Base-by-base conservation (phyloP, 176 grass and related monocot genomes). In the Elymus sibiricus region DNA sequence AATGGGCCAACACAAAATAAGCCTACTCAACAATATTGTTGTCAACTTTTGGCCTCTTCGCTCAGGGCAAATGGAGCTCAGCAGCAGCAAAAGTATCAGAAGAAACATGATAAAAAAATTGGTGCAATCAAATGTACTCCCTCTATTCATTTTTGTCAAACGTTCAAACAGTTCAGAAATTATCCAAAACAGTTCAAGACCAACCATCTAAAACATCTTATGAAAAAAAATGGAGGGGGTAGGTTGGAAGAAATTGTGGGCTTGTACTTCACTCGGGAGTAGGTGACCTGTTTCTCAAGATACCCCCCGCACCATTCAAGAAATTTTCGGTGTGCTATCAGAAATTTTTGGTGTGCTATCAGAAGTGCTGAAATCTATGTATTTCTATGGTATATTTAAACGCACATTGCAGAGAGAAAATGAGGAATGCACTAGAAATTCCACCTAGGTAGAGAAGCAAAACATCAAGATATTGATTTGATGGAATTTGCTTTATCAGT, bases 1-100 rank as follows among this genome's bases (percentile, higher is more conserved):
- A 61, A 77, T 90, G 83, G 88, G 83, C 70, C 38, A 82, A 49
- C 77, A 76, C 88, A 40, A 86, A 82, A 82, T 90, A 90, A 69
- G 27, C 16, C 2, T 6, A 11, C 29, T 17, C 14, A 26, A 58
- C 61, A 51, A 11, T 49, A 16, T 25, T 77, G 27, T 47, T 21
- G 70, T 60, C 34, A 27, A 58, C 55, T 58, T 58, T 22, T 19
- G 0, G 55, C 55, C 22, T 19, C 55, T 19, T 22, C 55, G n/a
- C 11, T 31, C 25, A 42, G n/a, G 29, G 16, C 29, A 66, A 43
- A 12, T 44, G 12, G 35, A 76, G 68, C 78, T 61, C n/a, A n/a
- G n/a, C 21, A 13, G 13, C 4, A 21, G 15, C n/a, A 39, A 1
- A 21, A 63, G n/a, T 5, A 17, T 53, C 37, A 8, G 0, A 25